phyloP scores from a whole-genome alignment of 2,329 filamentous ascomycete species.

The Aspergillus clavatus region DNA sequence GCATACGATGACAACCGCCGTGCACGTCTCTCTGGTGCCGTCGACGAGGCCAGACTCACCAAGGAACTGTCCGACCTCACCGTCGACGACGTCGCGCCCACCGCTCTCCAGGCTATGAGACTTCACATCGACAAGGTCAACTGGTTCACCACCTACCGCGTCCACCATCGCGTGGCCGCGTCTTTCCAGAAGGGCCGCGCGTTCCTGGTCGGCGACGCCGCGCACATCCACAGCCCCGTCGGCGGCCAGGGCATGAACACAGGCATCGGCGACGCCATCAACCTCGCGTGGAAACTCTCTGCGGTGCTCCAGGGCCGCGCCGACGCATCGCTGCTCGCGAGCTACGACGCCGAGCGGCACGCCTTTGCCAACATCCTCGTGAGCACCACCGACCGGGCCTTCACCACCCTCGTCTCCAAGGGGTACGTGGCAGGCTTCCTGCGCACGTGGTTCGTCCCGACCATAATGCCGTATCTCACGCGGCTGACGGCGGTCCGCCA shows the following conservation, averaged over 20 bases:
- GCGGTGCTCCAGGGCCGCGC: constrained; percentile 40
- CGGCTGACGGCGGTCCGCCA: constrained; percentile 16
- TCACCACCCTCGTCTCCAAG: constrained; percentile 37
- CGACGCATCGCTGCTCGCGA: constrained; percentile 41
- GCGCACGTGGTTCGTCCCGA: constrained; percentile 38
- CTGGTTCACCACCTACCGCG: constrained; percentile 44
- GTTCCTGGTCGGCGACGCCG: constrained; percentile 55
- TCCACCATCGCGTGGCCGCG: constrained; percentile 42
- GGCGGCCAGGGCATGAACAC: constrained; percentile 58
- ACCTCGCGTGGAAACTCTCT: constrained; percentile 53
- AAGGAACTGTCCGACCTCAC: constrained; percentile 20
- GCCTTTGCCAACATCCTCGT: constrained; percentile 45
- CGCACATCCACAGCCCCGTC: constrained; percentile 52
- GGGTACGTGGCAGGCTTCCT: constrained; percentile 40
- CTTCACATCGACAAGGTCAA: constrained; percentile 27
- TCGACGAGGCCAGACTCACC: constrained; percentile 14
- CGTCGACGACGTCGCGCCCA: constrained; percentile 28
- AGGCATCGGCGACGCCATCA: constrained; percentile 51
- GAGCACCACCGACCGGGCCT: constrained; percentile 40
- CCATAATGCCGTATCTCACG: constrained; percentile 24
- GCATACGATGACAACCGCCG: constrained; percentile 20
- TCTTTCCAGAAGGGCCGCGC: constrained; percentile 46
- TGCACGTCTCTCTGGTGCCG: constrained; percentile 25
- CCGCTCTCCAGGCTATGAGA: constrained; percentile 18
- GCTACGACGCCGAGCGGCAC: constrained; percentile 46